Percentiles rank a stretch among this genome's conserved stretches.
Conservation (phyloP, 139 green algal species). For the Volvox africanus region DNA sequence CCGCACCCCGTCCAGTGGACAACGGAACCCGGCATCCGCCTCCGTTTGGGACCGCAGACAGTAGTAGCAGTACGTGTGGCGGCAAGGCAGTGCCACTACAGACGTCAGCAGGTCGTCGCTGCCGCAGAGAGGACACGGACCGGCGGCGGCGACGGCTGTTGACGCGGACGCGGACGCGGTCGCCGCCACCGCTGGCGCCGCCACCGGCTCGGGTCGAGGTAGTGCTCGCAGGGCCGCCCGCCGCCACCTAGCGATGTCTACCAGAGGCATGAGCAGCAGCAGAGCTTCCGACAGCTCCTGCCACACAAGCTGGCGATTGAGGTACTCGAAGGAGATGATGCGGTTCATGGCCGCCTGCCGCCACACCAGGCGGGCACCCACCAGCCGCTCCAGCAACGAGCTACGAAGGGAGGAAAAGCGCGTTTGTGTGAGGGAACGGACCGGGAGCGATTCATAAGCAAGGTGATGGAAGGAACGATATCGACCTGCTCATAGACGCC, state of each 20-base stretch:
- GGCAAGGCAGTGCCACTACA: slow-evolving; percentile 83
- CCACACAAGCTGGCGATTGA: slow-evolving; percentile 89
- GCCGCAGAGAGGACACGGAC: slow-evolving; percentile 71
- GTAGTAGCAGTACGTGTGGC: slow-evolving; percentile 93
- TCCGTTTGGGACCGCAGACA: slow-evolving; percentile 75
- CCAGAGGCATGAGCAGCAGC: slow-evolving; percentile 87
- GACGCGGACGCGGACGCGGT: background rate
- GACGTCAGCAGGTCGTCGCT: slow-evolving; percentile 64
- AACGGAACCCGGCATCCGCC: slow-evolving; percentile 60
- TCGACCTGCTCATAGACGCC: no score
- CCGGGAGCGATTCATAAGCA: no score
- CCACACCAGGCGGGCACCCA: slow-evolving; percentile 85
- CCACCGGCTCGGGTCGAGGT: slow-evolving; percentile 42
- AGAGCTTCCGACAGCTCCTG: slow-evolving; percentile 89
- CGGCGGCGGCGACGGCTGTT: background rate
- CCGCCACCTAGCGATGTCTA: slow-evolving; percentile 57
- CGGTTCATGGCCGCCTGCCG: slow-evolving; percentile 75
- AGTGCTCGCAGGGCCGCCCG: slow-evolving; percentile 48
- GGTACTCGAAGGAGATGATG: slow-evolving; percentile 92
- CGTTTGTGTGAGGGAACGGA: no score
- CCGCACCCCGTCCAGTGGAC: slow-evolving; percentile 55
- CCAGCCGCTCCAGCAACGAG: slow-evolving; percentile 83
- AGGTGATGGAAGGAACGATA: no score
- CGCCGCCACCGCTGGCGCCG: background rate
- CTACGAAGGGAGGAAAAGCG: slow-evolving; percentile 59